Base-by-base conservation (phyloP, 768 basidiomycete species). In the Amanita rimosa region DNA sequence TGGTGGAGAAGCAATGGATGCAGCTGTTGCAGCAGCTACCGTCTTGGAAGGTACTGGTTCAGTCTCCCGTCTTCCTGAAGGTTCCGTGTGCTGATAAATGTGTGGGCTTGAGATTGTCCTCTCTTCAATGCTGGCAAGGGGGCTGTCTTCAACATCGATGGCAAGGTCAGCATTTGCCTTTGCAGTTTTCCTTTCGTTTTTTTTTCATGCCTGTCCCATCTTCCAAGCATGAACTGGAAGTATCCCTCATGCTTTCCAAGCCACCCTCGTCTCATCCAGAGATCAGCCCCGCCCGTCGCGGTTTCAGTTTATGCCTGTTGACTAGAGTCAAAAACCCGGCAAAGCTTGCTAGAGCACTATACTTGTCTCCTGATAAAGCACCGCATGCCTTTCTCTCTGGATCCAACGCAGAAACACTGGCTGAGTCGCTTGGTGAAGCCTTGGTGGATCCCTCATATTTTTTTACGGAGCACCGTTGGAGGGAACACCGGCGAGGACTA, bases 1-100 rank as follows among this genome's bases (percentile, higher is more conserved):
- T 3, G 85, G 83, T 13, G 88, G 87, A 0, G 85, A 87, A 58
- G 87, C 88, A 4, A 79, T 92, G 73, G 86, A 91, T 59, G 87
- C 89, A 14, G 78, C 73, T 4, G 80, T 84, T 3, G 81, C 85
- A 8, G 85, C 88, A 0, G 88, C 88, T 6, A 67, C 76, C 0
- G 62, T 69, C 13, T 67, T 92, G 74, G 88, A 91, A 74, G 82
- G 85, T 81, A 36, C 26, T 64, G 53, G 33, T 16, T 24, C 13
- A 7, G 11, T 26, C 16, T 45, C 16, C 21, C 7, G 26, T 26
- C 26, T 26, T 16, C n/a, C n/a, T 10, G n/a, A 10, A 7, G 24
- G 26, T 35, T 29, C 11, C 17, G 13, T 31, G 14, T 9, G 3
- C 4, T 36, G 22, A 21, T 34, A 29, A 31, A 31, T 3, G 5